Base-by-base conservation (phyloP, 1,139 yeast species). In the Pichia sp. region DNA sequence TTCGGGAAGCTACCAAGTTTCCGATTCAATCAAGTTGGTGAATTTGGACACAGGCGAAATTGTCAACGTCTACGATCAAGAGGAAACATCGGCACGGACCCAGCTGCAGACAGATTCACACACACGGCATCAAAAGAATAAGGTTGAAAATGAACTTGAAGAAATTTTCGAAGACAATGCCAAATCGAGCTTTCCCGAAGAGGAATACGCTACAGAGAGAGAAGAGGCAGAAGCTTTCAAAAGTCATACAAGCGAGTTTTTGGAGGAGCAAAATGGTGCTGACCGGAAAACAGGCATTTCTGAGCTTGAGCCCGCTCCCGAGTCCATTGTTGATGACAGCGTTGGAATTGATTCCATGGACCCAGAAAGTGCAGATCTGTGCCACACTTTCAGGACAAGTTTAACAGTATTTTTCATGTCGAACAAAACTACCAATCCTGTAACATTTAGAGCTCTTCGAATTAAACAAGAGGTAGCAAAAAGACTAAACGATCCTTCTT, bases 11-110 rank as follows among this genome's bases (percentile, higher is more conserved):
- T 45, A 57, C 8, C 58, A 50, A 8, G 54, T 55, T 38, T 54
- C 52, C 13, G 58, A 59, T 13, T 57, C 56, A 51, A 60, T 66
- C 34, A 65, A 61, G 45, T 29, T 67, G 4, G 49, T 64, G 10
- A 59, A 62, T 53, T 49, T 62, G 8, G 50, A 54, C 7, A 47
- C 57, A n/a, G 54, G 55, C 13, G 56, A 58, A 15, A 45, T 49
- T 8, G 40, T 57, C 2, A 53, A 49, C 15, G 49, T 52, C 15
- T 47, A 44, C 5, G 43, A 51, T 8, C 7, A 36, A 36, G 40
- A 19, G 23, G 23, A 19, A 19, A 19, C 23, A 19, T 19, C 23
- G 23, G 23, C 23, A 19, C 23, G 3, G 23, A 19, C 23, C 23
- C 23, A 19, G 23, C 23, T 19, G 23, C 23, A 19, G 23, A 19